These are phyloP conservation scores for Hymenoscyphus occultus DNA, from an alignment of 2,329 filamentous ascomycete genomes.

Conservation along the genomic window DNA sequence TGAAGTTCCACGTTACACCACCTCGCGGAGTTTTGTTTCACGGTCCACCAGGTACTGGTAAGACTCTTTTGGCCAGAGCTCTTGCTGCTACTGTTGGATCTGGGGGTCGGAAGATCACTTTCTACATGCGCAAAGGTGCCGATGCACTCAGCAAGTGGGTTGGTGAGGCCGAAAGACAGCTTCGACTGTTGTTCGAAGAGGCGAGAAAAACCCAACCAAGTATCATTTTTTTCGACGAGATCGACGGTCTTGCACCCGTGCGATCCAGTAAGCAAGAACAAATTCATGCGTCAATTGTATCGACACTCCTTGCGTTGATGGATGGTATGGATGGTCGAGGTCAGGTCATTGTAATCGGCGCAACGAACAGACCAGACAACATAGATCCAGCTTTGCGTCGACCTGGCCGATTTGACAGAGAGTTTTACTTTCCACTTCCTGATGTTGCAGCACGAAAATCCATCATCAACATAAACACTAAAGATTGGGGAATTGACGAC, in stretches of 20 bases:
- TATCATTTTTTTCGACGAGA: constrained; percentile 99
- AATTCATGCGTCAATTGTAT: constrained; percentile 96
- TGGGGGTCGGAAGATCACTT: constrained; percentile 91
- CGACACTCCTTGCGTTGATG: constrained; percentile 90
- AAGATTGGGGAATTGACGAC: constrained; percentile 81
- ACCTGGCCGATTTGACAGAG: constrained; percentile 91
- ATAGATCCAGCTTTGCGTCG: constrained; percentile 94
- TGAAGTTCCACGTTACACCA: constrained; percentile 86
- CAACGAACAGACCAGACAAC: constrained; percentile 95
- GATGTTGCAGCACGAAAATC: constrained; percentile 74
- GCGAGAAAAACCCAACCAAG: constrained; percentile 93
- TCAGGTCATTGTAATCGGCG: constrained; percentile 97
- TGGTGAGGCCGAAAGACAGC: constrained; percentile 92
- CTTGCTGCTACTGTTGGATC: constrained; percentile 87
- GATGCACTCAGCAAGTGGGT: constrained; percentile 99
- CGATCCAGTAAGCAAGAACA: constrained; percentile 98
- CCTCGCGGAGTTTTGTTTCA: constrained; percentile 95
- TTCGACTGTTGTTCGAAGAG: constrained; percentile 91
- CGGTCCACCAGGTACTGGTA: constrained; percentile 94
- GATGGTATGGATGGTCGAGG: constrained; percentile 98
- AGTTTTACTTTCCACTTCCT: constrained; percentile 96
- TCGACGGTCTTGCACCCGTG: constrained; percentile 93
- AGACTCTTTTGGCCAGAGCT: constrained; percentile 86
- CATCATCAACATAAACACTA: constrained; percentile 94
- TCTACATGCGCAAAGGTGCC: constrained; percentile 99